Evolutionary conservation across 1,284 basidiomycete species (phyloP).

Genomic region (Ustilago hordei): DNA sequence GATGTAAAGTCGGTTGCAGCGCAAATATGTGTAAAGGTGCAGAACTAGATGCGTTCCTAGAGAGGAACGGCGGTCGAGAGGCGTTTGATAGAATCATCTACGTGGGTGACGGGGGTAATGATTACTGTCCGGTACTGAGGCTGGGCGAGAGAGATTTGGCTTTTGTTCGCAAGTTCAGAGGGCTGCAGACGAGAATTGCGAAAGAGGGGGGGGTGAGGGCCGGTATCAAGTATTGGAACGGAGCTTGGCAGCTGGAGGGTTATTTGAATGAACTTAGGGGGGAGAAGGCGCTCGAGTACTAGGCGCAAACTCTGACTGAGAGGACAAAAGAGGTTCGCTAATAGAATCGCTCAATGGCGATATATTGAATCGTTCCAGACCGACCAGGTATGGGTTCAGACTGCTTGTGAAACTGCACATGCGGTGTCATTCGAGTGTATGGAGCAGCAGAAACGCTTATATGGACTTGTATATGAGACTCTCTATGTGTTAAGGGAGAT

Average conservation of each 20-base stretch:
- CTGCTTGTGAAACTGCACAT: neutral
- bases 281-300: slow-evolving; percentile 28
- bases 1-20: slow-evolving; percentile 87
- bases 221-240: slow-evolving; percentile 64
- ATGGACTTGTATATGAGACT: too few relatives aligned
- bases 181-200: slow-evolving; percentile 63
- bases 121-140: slow-evolving; percentile 90
- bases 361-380: too few relatives aligned
- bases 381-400: too few relatives aligned
- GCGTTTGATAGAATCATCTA: slow-evolving; percentile 85
- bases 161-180: slow-evolving; percentile 64
- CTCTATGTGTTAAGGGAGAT: too few relatives aligned
- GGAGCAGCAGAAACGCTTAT: too few relatives aligned
- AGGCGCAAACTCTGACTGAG: neutral
- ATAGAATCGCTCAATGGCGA: too few relatives aligned
- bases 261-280: slow-evolving; percentile 42
- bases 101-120: slow-evolving; percentile 93
- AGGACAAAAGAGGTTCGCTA: neutral
- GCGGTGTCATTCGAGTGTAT: too few relatives aligned
- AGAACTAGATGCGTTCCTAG: slow-evolving; percentile 85
- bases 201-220: slow-evolving; percentile 59
- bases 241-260: slow-evolving; percentile 67
- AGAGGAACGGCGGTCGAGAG: slow-evolving; percentile 75
- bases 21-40: slow-evolving; percentile 99
- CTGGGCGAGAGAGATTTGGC: slow-evolving; percentile 71